phyloP scores from a whole-genome alignment of 805 yeast species.

The Hanseniaspora hatyaiensis region DNA sequence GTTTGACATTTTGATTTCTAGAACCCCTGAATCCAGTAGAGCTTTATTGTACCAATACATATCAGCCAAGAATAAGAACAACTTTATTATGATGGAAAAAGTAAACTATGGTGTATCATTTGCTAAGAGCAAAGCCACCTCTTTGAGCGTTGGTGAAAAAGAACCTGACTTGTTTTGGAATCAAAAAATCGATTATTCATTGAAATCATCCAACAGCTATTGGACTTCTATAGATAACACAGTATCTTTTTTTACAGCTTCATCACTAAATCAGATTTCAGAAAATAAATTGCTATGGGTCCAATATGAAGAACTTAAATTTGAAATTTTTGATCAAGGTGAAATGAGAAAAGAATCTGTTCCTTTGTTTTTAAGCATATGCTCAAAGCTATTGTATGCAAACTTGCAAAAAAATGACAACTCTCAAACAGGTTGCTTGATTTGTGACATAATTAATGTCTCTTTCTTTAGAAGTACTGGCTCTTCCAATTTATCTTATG shows the following conservation, averaged over 20 bases:
- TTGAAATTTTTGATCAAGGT: neutral
- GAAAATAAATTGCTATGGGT: neutral
- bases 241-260: constrained; percentile 9
- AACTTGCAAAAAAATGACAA: neutral
- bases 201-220: neutral
- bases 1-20: constrained; percentile 47
- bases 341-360: neutral
- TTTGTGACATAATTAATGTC: constrained; percentile 8
- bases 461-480: constrained; percentile 1
- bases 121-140: constrained; percentile 81
- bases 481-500: constrained; percentile 22
- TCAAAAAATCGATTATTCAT: constrained; percentile 3
- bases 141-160: constrained; percentile 47
- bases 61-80: constrained; percentile 25
- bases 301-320: neutral
- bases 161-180: constrained; percentile 43
- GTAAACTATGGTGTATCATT: constrained; percentile 74
- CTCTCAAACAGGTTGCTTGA: neutral
- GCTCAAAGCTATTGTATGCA: neutral
- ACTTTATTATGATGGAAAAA: constrained; percentile 29
- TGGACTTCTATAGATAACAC: constrained; percentile 19
- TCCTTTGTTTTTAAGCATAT: constrained; percentile 1
- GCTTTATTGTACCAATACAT: constrained; percentile 69
- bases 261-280: neutral
- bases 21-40: constrained; percentile 62